Percentiles rank a stretch among this genome's conserved stretches.
Evolutionary conservation across 495 filamentous ascomycete species (phyloP).

Genomic region (Margaritispora aquatica): DNA sequence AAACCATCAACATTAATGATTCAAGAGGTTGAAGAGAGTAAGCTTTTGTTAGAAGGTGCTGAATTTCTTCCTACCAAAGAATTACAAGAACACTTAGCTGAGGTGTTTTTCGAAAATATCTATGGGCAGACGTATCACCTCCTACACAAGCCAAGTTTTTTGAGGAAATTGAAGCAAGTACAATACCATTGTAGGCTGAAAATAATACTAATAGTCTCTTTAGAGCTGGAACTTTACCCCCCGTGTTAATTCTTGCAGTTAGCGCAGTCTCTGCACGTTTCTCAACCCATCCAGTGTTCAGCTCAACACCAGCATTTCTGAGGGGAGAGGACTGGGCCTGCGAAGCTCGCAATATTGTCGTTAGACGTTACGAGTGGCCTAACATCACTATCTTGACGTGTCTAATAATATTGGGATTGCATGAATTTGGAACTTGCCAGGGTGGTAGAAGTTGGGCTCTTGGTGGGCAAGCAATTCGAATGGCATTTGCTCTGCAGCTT

Average conservation of each 20-base stretch:
- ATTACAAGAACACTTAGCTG: constrained; percentile 88
- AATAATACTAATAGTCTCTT: not conserved
- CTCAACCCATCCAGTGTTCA: constrained; percentile 87
- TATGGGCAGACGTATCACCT: constrained; percentile 94
- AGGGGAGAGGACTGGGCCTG: constrained; percentile 87
- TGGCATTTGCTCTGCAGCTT: constrained; percentile 93
- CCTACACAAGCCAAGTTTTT: constrained; percentile 96
- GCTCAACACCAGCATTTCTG: constrained; percentile 76
- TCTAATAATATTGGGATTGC: constrained; percentile 78
- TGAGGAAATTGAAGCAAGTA: constrained; percentile 68
- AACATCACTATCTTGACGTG: constrained; percentile 94
- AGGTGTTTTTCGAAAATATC: constrained; percentile 92
- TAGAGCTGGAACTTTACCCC: constrained; percentile 56
- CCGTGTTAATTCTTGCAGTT: constrained; percentile 83
- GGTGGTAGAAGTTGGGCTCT: constrained; percentile 94
- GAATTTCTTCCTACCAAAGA: constrained; percentile 82
- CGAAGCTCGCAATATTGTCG: constrained; percentile 74
- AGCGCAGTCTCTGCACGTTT: constrained; percentile 92
- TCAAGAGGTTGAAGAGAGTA: constrained; percentile 63
- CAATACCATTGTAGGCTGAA: not conserved
- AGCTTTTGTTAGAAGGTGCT: constrained; percentile 69
- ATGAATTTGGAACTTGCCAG: constrained; percentile 96
- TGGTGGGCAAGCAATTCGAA: constrained; percentile 88
- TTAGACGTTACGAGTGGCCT: constrained; percentile 84
- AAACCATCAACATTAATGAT: constrained; percentile 54